Percentiles rank a stretch among this genome's conserved stretches.
Evolutionary conservation across 768 basidiomycete genomes (phyloP).

Genomic region (Kwoniella botswanensis): DNA sequence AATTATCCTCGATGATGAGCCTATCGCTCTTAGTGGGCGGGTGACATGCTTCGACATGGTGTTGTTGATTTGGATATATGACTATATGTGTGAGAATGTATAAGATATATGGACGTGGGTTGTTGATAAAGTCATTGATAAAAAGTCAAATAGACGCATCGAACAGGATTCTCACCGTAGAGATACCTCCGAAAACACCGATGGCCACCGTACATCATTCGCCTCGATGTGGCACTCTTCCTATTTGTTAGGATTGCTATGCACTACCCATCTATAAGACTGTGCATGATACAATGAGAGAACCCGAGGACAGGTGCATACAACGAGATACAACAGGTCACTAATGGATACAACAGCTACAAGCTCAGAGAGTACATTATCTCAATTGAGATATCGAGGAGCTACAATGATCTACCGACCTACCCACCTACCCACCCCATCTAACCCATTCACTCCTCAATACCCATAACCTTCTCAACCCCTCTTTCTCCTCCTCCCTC

Average conservation of each 20-base stretch:
- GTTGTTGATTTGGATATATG: background rate
- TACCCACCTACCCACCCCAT: conserved; percentile 21
- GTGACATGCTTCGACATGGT: conserved; percentile 17
- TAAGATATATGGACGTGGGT: no score
- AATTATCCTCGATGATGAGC: background rate
- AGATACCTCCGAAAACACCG: conserved; percentile 13
- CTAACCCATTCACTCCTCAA: conserved; percentile 34
- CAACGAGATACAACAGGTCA: background rate
- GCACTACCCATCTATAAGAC: background rate
- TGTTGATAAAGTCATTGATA: no score
- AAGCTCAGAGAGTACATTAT: no score
- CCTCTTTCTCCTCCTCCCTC: conserved; percentile 34
- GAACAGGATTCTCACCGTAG: conserved; percentile 2
- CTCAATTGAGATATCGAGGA: no score
- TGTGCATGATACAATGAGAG: conserved; percentile 7
- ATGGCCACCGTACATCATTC: conserved; percentile 5
- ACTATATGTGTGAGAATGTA: background rate
- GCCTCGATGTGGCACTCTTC: conserved; percentile 4
- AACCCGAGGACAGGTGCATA: background rate
- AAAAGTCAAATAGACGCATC: background rate
- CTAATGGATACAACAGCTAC: background rate
- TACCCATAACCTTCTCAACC: conserved; percentile 24
- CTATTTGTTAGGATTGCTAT: background rate
- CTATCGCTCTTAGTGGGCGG: conserved; percentile 5
- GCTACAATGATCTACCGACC: background rate